A percentile compares a stretch with the other conserved stretches of the same genome.
phyloP scores from a whole-genome alignment of 2,329 filamentous ascomycete genomes.

The Phyllosticta citribraziliensis region DNA sequence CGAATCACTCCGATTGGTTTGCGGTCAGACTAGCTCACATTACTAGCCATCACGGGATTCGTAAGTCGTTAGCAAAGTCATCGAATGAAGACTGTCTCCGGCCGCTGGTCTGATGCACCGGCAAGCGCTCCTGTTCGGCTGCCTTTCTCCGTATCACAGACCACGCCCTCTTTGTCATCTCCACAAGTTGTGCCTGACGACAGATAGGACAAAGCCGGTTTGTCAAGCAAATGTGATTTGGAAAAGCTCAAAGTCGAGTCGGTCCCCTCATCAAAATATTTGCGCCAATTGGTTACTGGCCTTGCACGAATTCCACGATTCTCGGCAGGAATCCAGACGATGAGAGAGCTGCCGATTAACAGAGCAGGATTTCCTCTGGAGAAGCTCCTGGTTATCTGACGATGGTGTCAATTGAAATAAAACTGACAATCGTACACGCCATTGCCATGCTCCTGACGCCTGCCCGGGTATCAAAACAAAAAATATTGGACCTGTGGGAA shows the following conservation, averaged over 20 bases:
- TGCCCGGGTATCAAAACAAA: slow-evolving; percentile 10
- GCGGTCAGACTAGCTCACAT: neutral
- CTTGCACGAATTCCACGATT: neutral
- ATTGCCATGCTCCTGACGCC: slow-evolving; percentile 8
- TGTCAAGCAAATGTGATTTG: neutral
- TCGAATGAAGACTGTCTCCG: neutral
- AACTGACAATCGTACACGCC: neutral
- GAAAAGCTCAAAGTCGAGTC: neutral
- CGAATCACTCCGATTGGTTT: neutral
- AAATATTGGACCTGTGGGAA: neutral
- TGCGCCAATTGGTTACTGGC: neutral
- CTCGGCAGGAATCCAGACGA: too few species aligned
- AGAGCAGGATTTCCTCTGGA: neutral
- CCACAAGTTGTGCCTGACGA: neutral
- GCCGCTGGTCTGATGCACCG: neutral
- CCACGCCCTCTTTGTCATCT: neutral
- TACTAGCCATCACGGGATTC: neutral
- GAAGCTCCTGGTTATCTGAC: neutral
- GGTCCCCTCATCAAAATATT: neutral
- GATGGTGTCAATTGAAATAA: neutral
- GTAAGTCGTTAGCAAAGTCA: neutral
- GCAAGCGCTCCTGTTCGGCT: neutral
- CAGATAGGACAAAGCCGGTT: neutral
- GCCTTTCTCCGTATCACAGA: neutral
- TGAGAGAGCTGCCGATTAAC: too few species aligned